These are phyloP conservation scores for Trematosphaeria pertusa DNA, from an alignment of 2,329 filamentous ascomycete species.

Conservation along the genomic window DNA sequence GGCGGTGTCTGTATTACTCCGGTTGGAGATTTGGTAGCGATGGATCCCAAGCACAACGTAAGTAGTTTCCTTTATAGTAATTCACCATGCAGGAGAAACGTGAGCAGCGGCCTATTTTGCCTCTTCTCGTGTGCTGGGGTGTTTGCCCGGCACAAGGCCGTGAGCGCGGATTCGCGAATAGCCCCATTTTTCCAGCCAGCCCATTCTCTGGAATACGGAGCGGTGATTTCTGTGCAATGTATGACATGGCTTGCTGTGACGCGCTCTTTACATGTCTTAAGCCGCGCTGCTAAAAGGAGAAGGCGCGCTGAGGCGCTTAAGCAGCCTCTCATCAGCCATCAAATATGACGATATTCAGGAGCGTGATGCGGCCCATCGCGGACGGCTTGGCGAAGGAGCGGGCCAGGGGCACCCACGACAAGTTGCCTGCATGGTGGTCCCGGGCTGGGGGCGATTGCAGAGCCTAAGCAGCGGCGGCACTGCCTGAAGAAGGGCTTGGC, in stretches of 20 bases:
- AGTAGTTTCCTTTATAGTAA: conserved; percentile 34
- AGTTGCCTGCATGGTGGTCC: conserved; percentile 16
- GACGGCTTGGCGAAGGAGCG: conserved; percentile 19
- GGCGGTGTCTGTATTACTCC: conserved; percentile 32
- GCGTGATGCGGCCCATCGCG: conserved; percentile 14
- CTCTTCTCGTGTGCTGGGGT: conserved; percentile 6
- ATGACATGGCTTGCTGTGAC: background rate
- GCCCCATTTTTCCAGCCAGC: conserved; percentile 4
- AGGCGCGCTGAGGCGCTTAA: conserved; percentile 19
- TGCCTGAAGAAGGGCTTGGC: conserved; percentile 39
- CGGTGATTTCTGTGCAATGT: background rate
- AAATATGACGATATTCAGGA: conserved; percentile 41
- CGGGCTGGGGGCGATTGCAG: conserved; percentile 20
- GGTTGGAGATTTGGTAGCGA: conserved; percentile 37
- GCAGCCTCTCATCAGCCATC: conserved; percentile 24
- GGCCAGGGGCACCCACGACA: conserved; percentile 30
- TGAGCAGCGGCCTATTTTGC: conserved; percentile 22
- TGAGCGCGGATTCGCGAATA: conserved; percentile 4
- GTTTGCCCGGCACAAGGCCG: conserved; percentile 12
- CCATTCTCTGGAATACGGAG: background rate
- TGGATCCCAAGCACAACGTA: conserved; percentile 19
- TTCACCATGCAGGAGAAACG: conserved; percentile 34
- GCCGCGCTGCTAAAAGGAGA: conserved; percentile 35
- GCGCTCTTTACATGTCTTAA: conserved; percentile 11
- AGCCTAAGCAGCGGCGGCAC: conserved; percentile 29